phyloP scores from a whole-genome alignment of 129 eudicot genomes.

The Artemisia argyi region DNA sequence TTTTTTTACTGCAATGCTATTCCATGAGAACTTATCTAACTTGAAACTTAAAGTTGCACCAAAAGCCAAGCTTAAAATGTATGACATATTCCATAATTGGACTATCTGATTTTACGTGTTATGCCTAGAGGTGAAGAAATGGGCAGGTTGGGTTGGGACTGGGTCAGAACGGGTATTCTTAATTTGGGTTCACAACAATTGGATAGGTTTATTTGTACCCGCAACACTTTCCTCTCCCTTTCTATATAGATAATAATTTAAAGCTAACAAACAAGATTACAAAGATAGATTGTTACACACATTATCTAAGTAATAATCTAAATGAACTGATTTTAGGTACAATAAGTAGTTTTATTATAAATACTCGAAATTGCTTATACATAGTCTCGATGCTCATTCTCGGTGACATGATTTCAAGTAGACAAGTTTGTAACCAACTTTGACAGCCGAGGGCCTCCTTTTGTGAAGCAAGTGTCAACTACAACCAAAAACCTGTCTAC shows the following conservation, averaged over 20 bases:
- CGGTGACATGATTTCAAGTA: too few species aligned
- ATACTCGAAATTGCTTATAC: too few species aligned
- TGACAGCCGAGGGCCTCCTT: too few species aligned
- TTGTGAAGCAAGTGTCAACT: too few species aligned
- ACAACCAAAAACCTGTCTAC: too few species aligned
- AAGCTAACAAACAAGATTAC: not conserved
- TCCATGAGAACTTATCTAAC: too few species aligned
- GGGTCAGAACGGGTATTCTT: not conserved
- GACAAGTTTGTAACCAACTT: too few species aligned
- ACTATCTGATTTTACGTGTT: too few species aligned
- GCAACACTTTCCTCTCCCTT: not conserved
- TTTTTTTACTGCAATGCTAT: too few species aligned
- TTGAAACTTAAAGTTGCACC: conserved; percentile 72
- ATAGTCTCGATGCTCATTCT: too few species aligned
- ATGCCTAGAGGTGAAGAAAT: not conserved
- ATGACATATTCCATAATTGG: too few species aligned
- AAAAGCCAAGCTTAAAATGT: conserved; percentile 65
- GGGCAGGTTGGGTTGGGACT: not conserved
- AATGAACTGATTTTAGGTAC: not conserved
- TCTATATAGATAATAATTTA: not conserved
- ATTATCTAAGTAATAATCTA: not conserved
- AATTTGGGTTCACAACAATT: not conserved
- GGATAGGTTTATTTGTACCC: not conserved
- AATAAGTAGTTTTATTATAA: too few species aligned
- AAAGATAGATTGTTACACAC: not conserved